Conservation (phyloP, 495 filamentous ascomycete species). For the Podospora pseudopauciseta region DNA sequence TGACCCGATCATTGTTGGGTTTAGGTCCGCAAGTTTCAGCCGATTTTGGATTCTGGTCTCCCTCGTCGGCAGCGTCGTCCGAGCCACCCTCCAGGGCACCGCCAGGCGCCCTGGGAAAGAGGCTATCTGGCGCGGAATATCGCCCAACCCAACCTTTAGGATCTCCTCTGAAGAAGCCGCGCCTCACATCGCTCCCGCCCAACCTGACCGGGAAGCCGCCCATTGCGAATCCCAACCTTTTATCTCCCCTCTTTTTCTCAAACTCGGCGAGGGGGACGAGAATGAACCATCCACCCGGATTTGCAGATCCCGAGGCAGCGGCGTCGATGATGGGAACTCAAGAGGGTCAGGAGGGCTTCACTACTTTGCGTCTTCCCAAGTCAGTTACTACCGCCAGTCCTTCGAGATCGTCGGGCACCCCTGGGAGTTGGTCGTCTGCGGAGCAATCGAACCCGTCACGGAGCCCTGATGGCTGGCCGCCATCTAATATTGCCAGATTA, state of each 20-base stretch:
- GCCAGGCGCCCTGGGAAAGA: conserved; percentile 17
- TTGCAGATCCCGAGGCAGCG: conserved; percentile 52
- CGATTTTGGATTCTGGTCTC: conserved; percentile 3
- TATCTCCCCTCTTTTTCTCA: conserved; percentile 59
- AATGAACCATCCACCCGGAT: conserved; percentile 49
- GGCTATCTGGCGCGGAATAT: conserved; percentile 15
- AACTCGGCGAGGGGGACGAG: conserved; percentile 39
- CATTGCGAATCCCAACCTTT: conserved; percentile 24
- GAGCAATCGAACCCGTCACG: conserved; percentile 37
- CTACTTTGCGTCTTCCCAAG: conserved; percentile 60
- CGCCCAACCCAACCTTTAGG: conserved; percentile 12
- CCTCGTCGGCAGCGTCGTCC: conserved; percentile 2
- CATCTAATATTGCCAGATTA: conserved; percentile 41
- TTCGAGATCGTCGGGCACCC: conserved; percentile 46
- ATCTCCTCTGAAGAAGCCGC: conserved; percentile 28
- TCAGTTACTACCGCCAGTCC: conserved; percentile 51
- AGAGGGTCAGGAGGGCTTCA: conserved; percentile 52
- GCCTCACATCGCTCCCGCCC: conserved; percentile 29
- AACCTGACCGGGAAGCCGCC: conserved; percentile 18
- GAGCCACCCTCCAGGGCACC: conserved; percentile 6
- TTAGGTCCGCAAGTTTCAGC: not conserved
- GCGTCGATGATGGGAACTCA: conserved; percentile 56
- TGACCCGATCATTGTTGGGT: conserved; percentile 11
- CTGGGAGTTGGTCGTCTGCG: conserved; percentile 43
- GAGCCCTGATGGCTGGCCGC: conserved; percentile 43